A percentile compares a stretch with the other conserved stretches of the same genome.
Conservation (phyloP, 768 basidiomycete genomes). For the Lactifluus hygrophoroides region DNA sequence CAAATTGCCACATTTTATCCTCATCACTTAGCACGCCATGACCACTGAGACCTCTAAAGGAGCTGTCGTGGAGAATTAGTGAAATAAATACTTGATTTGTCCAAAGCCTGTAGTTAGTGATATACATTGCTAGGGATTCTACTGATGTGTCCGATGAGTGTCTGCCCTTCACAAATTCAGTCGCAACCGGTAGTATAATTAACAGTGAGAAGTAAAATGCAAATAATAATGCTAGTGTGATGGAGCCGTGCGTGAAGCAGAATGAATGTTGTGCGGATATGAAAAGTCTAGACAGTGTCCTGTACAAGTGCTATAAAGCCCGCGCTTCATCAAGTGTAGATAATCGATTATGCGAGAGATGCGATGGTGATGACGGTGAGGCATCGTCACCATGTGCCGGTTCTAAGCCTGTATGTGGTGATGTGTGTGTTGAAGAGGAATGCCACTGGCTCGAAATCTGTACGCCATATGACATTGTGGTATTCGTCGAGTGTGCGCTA, state of each 20-base stretch:
- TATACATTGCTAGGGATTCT: conserved; percentile 14
- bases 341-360: neutral
- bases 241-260: neutral
- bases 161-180: neutral
- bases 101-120: neutral
- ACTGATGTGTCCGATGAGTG: conserved; percentile 5
- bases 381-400: neutral
- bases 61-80: neutral
- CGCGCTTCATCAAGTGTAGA: conserved; percentile 6
- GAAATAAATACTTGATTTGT: neutral
- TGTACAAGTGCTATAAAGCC: neutral
- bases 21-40: no score
- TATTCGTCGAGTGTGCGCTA: conserved; percentile 15
- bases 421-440: neutral
- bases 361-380: neutral
- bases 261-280: neutral
- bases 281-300: neutral
- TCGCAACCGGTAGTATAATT: neutral
- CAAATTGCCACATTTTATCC: no score
- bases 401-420: conserved; percentile 8
- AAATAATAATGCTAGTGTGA: conserved; percentile 8
- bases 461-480: conserved; percentile 16
- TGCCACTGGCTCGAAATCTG: conserved; percentile 16
- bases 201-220: conserved; percentile 6
- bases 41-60: no score